Evolutionary conservation across 2,329 filamentous ascomycete species (phyloP).

Genomic region (Fusarium brevicatenulatum): DNA sequence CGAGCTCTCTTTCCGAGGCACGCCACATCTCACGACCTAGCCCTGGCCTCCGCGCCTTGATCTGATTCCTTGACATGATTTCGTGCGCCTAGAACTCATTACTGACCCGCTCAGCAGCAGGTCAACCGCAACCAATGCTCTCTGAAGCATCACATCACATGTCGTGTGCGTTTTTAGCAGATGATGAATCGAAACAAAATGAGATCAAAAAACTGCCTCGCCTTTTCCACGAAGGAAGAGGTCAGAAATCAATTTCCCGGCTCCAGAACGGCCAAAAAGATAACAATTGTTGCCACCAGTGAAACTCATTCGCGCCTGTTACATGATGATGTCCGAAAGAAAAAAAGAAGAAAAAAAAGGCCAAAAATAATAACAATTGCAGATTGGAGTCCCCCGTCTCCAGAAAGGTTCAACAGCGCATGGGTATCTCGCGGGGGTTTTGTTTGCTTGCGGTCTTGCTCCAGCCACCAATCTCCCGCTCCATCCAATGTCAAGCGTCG

Average conservation of each 20-base stretch:
- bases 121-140: slow-evolving; percentile 13
- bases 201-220: slow-evolving; percentile 22
- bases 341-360: slow-evolving; percentile 27
- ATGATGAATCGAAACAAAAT: slow-evolving; percentile 12
- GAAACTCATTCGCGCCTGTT: slow-evolving; percentile 34
- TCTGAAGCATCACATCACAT: slow-evolving; percentile 41
- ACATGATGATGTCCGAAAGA: slow-evolving; percentile 21
- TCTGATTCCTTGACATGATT: slow-evolving; percentile 41
- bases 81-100: slow-evolving; percentile 33
- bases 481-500: slow-evolving; percentile 39
- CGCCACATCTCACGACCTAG: slow-evolving; percentile 43
- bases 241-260: slow-evolving; percentile 43
- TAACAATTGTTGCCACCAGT: slow-evolving; percentile 33
- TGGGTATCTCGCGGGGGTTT: slow-evolving; percentile 46
- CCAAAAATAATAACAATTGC: slow-evolving; percentile 36
- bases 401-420: slow-evolving; percentile 43
- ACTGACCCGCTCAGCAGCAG: slow-evolving; percentile 27
- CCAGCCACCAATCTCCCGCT: slow-evolving; percentile 45
- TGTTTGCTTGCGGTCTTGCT: slow-evolving; percentile 42
- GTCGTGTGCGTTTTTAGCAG: slow-evolving; percentile 7
- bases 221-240: slow-evolving; percentile 24
- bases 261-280: slow-evolving; percentile 36
- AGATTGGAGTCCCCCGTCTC: slow-evolving; percentile 45
- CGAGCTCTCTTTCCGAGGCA: slow-evolving; percentile 42
- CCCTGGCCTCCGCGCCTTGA: slow-evolving; percentile 37